Base-by-base conservation (phyloP, 345 rosid species). In the Citrus sp. region DNA sequence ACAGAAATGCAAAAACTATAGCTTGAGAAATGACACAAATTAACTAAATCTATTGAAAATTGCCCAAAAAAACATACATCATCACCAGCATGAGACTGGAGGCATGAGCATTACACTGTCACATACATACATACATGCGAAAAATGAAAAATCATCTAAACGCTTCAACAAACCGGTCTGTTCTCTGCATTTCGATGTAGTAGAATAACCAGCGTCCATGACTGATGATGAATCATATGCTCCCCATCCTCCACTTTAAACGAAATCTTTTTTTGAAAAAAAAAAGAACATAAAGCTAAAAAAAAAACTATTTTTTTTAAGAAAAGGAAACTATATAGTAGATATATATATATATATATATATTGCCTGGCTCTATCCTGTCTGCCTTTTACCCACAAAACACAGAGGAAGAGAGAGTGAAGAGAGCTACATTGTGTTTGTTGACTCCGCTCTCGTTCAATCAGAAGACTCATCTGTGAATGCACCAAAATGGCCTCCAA, bases 341-440 rank as follows among this genome's bases (percentile, higher is more conserved):
- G 70, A 42, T 13, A 46, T 72, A 79, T 30, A 70, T 42, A 70
- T 42, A 37, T 72, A 79, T 30, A 70, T 58, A 70, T 76, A 51
- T 80, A 70, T 85, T 81, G 89, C 89, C 91, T 85, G 91, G 91
- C 88, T 88, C 85, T 85, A 82, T 86, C 86, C 88, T 88, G 90
- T 88, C 83, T 86, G 91, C 91, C 88, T 80, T 86, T 74, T 77
- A 73, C 70, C 69, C 83, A 79, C 80, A 75, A 79, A 78, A 69
- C 42, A 81, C 70, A 79, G 73, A 74, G 70, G 61, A 63, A 79
- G 64, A 38, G 73, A 62, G 59, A 59, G 82, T 59, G 78, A 82
- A 35, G 80, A 81, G 79, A 82, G 83, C 81, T 78, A 81, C 86
- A 80, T 84, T 82, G 85, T 27, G 46, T 51, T 32, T 54, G 21